Evolutionary conservation across 2,329 filamentous ascomycete genomes (phyloP), one percentile per base, ranked within the genome.

Genomic region (Pleomassaria siparia): DNA sequence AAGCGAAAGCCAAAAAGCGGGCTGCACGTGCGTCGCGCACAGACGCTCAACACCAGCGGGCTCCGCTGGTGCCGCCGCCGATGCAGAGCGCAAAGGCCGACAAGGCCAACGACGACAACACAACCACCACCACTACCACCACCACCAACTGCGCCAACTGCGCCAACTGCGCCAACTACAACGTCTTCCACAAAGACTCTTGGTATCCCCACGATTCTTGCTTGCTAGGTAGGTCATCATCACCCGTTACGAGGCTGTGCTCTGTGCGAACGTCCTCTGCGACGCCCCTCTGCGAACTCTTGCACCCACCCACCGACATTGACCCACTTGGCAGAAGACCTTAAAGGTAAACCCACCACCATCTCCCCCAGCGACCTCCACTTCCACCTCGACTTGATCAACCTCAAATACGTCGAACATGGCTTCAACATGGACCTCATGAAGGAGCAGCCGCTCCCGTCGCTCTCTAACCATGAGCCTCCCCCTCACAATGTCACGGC

Each of bases 381-480:
- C 37, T 11, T n/a, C 11, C 8, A 8, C 37, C 35, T 22, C 16
- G n/a, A n/a, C n/a, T 20, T n/a, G 15, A 43, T 18, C 29, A 15
- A 12, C 28, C 20, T 21, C 47, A 52, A n/a, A n/a, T n/a, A 63
- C 56, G 24, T 4, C 35, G 35, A 37, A 22, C 21, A 68, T 66
- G 63, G 58, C 60, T 52, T 43, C 60, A 54, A 51, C 55, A 69
- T 67, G 64, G 55, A 61, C 51, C 58, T 62, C 62, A 62, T 46
- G 56, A 44, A 54, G 51, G 45, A 54, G 54, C 49, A 50, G 48
- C 55, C 51, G 33, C 46, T 49, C 47, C 50, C 24, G 24, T 24
- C 45, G 49, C 46, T 29, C 44, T 25, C 40, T 44, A 20, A 18
- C 46, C 21, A 52, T 54, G 55, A 21, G 21, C 37, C 39, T 24